A percentile compares a stretch with the other conserved stretches of the same genome.
Evolutionary conservation across 192 early-diverging fungal genomes (phyloP).

Genomic region (Chytriomyces sp.): DNA sequence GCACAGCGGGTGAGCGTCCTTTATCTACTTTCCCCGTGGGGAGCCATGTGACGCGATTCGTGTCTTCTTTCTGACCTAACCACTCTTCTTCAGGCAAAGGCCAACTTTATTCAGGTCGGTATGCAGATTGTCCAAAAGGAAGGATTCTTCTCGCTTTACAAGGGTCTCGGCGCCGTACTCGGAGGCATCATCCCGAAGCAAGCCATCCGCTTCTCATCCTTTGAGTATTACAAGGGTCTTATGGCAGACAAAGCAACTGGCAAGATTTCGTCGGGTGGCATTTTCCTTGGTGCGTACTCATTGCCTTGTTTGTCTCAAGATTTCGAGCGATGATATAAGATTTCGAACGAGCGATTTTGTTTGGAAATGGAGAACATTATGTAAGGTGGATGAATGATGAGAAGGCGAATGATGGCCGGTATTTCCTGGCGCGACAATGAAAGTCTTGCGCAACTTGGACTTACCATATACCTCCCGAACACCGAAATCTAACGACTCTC

Average conservation of each 20-base stretch:
- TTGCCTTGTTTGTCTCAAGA: slow-evolving; percentile 22
- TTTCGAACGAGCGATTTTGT: neutral
- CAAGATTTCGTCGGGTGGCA: slow-evolving; percentile 60
- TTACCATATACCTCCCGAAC: too few relatives aligned
- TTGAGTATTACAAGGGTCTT: slow-evolving; percentile 88
- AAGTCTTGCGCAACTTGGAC: too few relatives aligned
- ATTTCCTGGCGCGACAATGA: too few relatives aligned
- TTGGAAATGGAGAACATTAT: too few relatives aligned
- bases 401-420: too few relatives aligned
- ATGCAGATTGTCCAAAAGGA: slow-evolving; percentile 83
- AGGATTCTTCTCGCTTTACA: slow-evolving; percentile 89
- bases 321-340: neutral
- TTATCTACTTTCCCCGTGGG: neutral
- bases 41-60: neutral
- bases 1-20: slow-evolving; percentile 51
- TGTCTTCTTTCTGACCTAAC: neutral
- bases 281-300: slow-evolving; percentile 68
- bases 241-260: slow-evolving; percentile 69
- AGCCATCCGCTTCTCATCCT: slow-evolving; percentile 97
- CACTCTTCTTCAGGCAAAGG: slow-evolving; percentile 31
- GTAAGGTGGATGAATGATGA: too few relatives aligned
- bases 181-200: slow-evolving; percentile 98
- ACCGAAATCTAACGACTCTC: too few relatives aligned
- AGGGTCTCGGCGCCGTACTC: slow-evolving; percentile 95
- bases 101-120: slow-evolving; percentile 82